phyloP scores from a whole-genome alignment of 208 protist species.

The Acanthamoeba sp. region DNA sequence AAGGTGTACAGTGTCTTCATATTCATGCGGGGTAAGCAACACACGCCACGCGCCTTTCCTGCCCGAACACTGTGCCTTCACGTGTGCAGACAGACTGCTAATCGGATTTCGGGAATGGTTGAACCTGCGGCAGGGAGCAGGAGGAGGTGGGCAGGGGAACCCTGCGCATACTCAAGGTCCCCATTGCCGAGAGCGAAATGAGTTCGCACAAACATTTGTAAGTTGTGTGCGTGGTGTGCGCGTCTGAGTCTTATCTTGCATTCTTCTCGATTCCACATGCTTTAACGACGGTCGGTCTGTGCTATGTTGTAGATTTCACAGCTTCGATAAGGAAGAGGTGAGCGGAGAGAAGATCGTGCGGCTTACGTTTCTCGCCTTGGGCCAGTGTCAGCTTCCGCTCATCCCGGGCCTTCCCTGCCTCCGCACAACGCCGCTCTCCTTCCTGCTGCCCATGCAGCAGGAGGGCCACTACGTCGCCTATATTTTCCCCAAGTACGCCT shows the following conservation, averaged over 20 bases:
- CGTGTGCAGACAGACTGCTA: too few species aligned
- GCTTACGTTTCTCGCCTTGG: slow-evolving; percentile 28
- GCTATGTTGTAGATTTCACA: not conserved
- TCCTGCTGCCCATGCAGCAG: slow-evolving; percentile 56
- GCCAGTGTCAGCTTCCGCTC: slow-evolving; percentile 29
- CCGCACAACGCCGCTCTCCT: slow-evolving; percentile 42
- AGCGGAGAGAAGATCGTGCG: not conserved
- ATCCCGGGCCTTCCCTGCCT: slow-evolving; percentile 38
- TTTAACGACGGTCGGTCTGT: not conserved
- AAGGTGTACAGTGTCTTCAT: slow-evolving; percentile 52
- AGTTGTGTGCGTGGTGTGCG: not conserved
- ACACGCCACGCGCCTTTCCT: too few species aligned
- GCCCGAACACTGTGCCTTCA: too few species aligned
- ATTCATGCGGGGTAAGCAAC: slow-evolving; percentile 9
- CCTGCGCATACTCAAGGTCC: slow-evolving; percentile 40
- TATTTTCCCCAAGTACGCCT: slow-evolving; percentile 16
- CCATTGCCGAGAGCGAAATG: slow-evolving; percentile 1
- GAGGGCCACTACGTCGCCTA: slow-evolving; percentile 43
- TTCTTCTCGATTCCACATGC: not conserved
- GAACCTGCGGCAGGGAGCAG: slow-evolving; percentile 14
- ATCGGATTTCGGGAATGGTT: too few species aligned
- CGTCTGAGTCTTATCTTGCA: not conserved
- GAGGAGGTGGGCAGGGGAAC: slow-evolving; percentile 19
- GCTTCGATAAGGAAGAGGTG: slow-evolving; percentile 5
- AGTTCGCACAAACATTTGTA: not conserved